Evolutionary conservation across 345 rosid genomes (phyloP).

Genomic region (Euphorbia pulcherrima): DNA sequence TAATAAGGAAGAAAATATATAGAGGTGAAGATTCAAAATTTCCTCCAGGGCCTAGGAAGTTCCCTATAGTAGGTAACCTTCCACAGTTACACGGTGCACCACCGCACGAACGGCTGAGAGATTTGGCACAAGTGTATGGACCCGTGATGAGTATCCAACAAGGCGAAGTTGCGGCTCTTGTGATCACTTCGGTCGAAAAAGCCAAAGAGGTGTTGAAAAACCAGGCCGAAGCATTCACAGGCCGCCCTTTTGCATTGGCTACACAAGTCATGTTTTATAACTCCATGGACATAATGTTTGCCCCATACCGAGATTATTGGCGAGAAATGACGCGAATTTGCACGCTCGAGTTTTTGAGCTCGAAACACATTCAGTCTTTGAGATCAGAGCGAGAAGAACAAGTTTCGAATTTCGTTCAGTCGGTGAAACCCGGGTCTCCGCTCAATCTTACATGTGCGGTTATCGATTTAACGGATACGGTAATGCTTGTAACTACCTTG

Average conservation of each 20-base stretch:
- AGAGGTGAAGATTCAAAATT: too few relatives aligned
- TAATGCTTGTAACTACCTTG: constrained; percentile 23
- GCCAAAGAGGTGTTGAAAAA: background rate
- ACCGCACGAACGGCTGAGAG: background rate
- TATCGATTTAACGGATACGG: constrained; percentile 1
- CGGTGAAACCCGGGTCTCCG: constrained; percentile 2
- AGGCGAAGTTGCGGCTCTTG: background rate
- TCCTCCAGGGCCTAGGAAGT: background rate
- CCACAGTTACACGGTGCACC: background rate
- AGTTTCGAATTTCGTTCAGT: background rate
- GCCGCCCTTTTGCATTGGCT: background rate
- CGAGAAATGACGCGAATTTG: background rate
- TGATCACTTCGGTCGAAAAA: background rate
- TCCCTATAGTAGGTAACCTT: background rate
- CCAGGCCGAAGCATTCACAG: background rate
- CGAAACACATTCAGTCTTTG: background rate
- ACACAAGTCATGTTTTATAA: background rate
- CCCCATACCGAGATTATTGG: background rate
- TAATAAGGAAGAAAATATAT: too few relatives aligned
- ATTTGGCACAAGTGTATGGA: background rate
- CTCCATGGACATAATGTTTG: background rate
- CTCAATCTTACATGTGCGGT: constrained; percentile 20
- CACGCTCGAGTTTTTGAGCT: background rate
- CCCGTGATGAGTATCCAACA: background rate
- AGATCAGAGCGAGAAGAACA: constrained; percentile 6